Evolutionary conservation across 139 green algal species (phyloP), one percentile per base, ranked within the genome.

Genomic region (Parachlorella kessleri): DNA sequence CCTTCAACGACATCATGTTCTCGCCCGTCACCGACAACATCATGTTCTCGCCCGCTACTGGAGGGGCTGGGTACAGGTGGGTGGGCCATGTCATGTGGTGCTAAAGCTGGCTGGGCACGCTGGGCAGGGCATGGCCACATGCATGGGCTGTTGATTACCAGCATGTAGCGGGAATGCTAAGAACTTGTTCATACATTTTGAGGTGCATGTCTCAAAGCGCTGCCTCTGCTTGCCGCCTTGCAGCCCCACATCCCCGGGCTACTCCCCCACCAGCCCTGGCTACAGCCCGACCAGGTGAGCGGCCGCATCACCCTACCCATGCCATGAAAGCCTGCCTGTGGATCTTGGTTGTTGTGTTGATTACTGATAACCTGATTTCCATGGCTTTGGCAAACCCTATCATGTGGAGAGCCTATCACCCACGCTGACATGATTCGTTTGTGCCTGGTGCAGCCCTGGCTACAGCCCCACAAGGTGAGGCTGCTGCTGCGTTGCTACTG

Each of bases 211-310:
- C n/a, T n/a, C n/a, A n/a, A n/a, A n/a, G n/a, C n/a, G n/a, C n/a
- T n/a, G n/a, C n/a, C n/a, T n/a, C n/a, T n/a, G n/a, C n/a, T 85
- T 66, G 2, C 92, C 91, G 1, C 66, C 83, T n/a, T 93, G 92
- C 78, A 90, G 79, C 21, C 90, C 91, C 0, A 93, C 91, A 36
- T 82, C 66, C 28, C 75, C 78, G 9, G 85, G 83, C 0, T 92
- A 93, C 76, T 85, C 69, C 32, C 91, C 90, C 38, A 96, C 89
- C 4, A 88, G 73, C 18, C 94, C 94, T 2, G 82, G 85, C 33
- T 97, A 96, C 80, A 90, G 73, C 14, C 91, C 92, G 0, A 93
- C 92, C 1, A 86, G 37, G 0, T 91, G 89, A 3, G 72, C 18
- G 48, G 10, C 10, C 48, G 48, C 48, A 18, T 10, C 48, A 18